Conservation (phyloP, 2,329 filamentous ascomycete species). For the Gnomoniopsis smithogilvyi region DNA sequence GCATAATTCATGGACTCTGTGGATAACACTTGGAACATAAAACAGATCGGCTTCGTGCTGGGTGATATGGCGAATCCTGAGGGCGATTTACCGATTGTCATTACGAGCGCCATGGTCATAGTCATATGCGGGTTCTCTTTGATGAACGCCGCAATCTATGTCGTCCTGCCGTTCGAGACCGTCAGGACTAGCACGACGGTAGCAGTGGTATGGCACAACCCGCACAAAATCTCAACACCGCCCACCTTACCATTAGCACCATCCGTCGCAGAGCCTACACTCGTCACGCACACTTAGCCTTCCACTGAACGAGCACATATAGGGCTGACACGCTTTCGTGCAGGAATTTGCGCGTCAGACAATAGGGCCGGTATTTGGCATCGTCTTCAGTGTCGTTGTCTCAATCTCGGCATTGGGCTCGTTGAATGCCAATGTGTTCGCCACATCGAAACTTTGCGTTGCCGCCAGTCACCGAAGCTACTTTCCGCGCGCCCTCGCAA, state of each 20-base stretch:
- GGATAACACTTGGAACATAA: neutral
- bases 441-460: neutral
- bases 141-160: slow-evolving; percentile 40
- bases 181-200: slow-evolving; percentile 37
- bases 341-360: slow-evolving; percentile 28
- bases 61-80: slow-evolving; percentile 26
- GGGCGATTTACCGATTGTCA: slow-evolving; percentile 33
- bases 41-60: slow-evolving; percentile 24
- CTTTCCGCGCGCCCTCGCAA: neutral
- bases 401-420: slow-evolving; percentile 37
- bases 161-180: slow-evolving; percentile 37
- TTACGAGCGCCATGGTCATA: slow-evolving; percentile 38
- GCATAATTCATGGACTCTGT: neutral
- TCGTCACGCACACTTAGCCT: too few species aligned
- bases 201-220: slow-evolving; percentile 32
- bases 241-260: neutral
- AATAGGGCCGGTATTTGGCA: slow-evolving; percentile 34
- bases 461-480: neutral
- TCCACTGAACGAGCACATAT: neutral
- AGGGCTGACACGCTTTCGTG: slow-evolving; percentile 1
- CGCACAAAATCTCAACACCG: neutral
- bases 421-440: neutral
- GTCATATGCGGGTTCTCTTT: slow-evolving; percentile 39
- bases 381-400: slow-evolving; percentile 37
- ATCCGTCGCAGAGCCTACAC: too few species aligned